A percentile compares a stretch with the other conserved stretches of the same genome.
These are phyloP conservation scores for Colletotrichum graminicola DNA, from an alignment of 2,329 filamentous ascomycete genomes.

Conservation along the genomic window DNA sequence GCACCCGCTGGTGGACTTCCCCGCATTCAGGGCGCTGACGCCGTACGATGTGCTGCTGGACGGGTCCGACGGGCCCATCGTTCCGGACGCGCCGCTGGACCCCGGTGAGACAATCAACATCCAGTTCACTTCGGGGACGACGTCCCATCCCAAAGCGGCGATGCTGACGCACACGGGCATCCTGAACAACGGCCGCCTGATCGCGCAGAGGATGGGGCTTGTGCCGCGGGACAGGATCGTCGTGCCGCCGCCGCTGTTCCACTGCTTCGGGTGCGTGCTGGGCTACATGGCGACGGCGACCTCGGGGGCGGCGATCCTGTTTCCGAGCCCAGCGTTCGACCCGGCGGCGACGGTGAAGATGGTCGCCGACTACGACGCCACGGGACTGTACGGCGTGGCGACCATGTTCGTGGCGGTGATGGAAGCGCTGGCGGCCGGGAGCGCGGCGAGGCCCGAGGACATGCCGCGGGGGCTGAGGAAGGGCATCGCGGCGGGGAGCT, in stretches of 20 bases:
- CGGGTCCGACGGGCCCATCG: conserved; percentile 51
- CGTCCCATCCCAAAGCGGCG: conserved; percentile 89
- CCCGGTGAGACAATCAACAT: conserved; percentile 88
- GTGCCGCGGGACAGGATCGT: conserved; percentile 80
- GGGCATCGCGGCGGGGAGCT: conserved; percentile 91
- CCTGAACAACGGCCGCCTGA: conserved; percentile 90
- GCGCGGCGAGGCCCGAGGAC: conserved; percentile 45
- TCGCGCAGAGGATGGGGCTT: conserved; percentile 87
- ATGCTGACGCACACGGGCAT: conserved; percentile 89
- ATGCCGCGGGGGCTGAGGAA: conserved; percentile 71
- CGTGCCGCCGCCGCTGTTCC: conserved; percentile 87
- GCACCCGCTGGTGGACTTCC: conserved; percentile 61
- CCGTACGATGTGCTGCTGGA: conserved; percentile 58
- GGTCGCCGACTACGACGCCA: conserved; percentile 65
- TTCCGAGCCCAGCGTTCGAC: conserved; percentile 89
- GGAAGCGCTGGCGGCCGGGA: conserved; percentile 72
- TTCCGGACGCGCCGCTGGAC: conserved; percentile 61
- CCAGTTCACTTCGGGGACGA: conserved; percentile 97
- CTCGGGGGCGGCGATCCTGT: conserved; percentile 81
- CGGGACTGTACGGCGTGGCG: conserved; percentile 85
- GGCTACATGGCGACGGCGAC: conserved; percentile 98
- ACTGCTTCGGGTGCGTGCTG: conserved; percentile 91
- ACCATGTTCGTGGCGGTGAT: conserved; percentile 96
- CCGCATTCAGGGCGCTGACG: conserved; percentile 56
- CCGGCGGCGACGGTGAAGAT: conserved; percentile 76